Conservation (phyloP, 345 rosid genomes). For the Ceriops tagal region DNA sequence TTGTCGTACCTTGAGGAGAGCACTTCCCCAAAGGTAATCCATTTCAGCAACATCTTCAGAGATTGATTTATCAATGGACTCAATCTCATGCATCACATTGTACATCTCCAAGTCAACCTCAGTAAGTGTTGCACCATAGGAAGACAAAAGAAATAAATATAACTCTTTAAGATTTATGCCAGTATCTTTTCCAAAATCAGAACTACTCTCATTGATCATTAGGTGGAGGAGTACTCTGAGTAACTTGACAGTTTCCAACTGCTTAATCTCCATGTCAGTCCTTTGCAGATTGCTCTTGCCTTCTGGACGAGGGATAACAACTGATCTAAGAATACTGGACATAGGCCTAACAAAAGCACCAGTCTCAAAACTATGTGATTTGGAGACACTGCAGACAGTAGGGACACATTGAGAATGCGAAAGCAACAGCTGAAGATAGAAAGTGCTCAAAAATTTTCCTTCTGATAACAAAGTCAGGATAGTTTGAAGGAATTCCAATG, state of each 20-base stretch:
- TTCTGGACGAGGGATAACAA: constrained; percentile 32
- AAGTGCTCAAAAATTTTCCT: constrained; percentile 48
- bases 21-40: constrained; percentile 77
- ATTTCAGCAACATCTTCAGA: constrained; percentile 38
- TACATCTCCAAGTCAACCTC: constrained; percentile 72
- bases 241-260: constrained; percentile 66
- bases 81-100: constrained; percentile 58
- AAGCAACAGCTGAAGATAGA: constrained; percentile 65
- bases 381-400: constrained; percentile 42
- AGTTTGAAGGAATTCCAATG: constrained; percentile 49
- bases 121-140: constrained; percentile 81
- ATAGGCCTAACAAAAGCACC: constrained; percentile 60
- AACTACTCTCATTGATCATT: constrained; percentile 14
- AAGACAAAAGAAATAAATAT: constrained; percentile 62
- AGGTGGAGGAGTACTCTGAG: constrained; percentile 54
- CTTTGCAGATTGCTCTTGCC: constrained; percentile 27
- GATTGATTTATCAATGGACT: constrained; percentile 37
- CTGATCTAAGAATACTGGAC: constrained; percentile 68
- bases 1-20: constrained; percentile 55
- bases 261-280: constrained; percentile 31
- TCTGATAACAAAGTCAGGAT: constrained; percentile 49
- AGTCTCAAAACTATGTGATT: constrained; percentile 34
- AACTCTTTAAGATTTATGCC: constrained; percentile 66
- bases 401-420: constrained; percentile 79
- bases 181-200: constrained; percentile 42